Conservation (phyloP, 192 early-diverging fungal genomes). For the Allomyces arbusculus region DNA sequence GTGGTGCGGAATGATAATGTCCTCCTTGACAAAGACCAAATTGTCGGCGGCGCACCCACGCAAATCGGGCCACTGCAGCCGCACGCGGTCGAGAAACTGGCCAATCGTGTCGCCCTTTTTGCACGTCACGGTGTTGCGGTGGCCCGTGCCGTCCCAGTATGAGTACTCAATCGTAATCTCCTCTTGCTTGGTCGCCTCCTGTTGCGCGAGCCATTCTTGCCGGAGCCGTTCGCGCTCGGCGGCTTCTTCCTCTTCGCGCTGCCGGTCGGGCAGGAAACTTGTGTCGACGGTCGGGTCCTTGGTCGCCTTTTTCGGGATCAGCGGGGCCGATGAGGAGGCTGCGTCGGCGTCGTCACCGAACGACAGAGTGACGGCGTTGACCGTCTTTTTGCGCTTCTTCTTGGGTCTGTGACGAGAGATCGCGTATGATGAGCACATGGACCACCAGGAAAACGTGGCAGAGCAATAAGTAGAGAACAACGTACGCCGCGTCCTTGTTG, state of each 20-base stretch:
- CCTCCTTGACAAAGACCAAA: conserved; percentile 83
- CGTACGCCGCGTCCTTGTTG: conserved; percentile 4
- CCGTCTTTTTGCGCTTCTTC: conserved; percentile 45
- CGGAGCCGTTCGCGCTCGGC: conserved; percentile 48
- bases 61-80: conserved; percentile 62
- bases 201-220: conserved; percentile 60
- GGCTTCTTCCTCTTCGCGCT: conserved; percentile 61
- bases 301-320: conserved; percentile 17
- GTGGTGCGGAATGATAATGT: conserved; percentile 82
- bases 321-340: neutral
- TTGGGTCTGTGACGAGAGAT: conserved; percentile 6
- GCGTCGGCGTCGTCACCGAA: conserved; percentile 47
- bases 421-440: neutral
- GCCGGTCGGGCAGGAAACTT: conserved; percentile 73
- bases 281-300: conserved; percentile 87
- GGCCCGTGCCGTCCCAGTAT: conserved; percentile 94
- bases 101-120: conserved; percentile 70
- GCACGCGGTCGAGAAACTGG: conserved; percentile 65
- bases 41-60: conserved; percentile 62
- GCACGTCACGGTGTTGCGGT: conserved; percentile 61
- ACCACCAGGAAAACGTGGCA: neutral
- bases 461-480: conserved; percentile 2
- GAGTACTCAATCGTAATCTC: conserved; percentile 69
- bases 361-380: conserved; percentile 41
- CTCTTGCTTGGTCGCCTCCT: conserved; percentile 69